Base-by-base conservation (phyloP, 495 filamentous ascomycete species). In the Viridothelium virens region DNA sequence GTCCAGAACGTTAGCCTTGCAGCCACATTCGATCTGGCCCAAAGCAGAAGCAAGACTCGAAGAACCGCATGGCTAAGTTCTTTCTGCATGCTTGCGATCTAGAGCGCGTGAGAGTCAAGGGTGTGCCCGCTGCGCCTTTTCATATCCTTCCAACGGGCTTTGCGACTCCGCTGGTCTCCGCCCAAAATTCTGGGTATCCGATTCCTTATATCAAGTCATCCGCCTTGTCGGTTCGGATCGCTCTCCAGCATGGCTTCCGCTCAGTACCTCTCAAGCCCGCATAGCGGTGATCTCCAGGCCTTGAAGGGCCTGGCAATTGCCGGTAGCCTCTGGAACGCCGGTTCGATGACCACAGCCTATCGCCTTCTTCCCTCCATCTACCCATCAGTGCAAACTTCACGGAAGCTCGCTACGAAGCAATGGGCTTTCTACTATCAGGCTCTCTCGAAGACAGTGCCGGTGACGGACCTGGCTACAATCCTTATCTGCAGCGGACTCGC, bases 251-350 rank as follows among this genome's bases (percentile, higher is more conserved):
- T 36, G 53, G 53, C 53, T 59, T 59, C 53, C 53, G 53, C 53
- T 59, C 53, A 59, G 36, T 5, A 59, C 31, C 53, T 59, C 53
- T 59, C 53, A 59, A 59, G 61, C 65, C 61, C 65, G 16, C 65
- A 63, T 41, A 47, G 59, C 65, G 63, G 59, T 12, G 38, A 48
- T 62, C 59, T 63, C 65, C 59, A 61, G 41, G 59, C 41, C 65
- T 46, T 67, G 38, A 67, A 67, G 44, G 65, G 65, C 65, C 14
- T 67, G 36, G 65, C 65, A 44, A 63, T 67, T 41, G 53, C 65
- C 65, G 34, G 44, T 18, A 56, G 59, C 59, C 65, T 67, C 65
- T 56, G 46, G 59, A 63, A 61, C 65, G 65, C 65, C 65, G 61
- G 59, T 48, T 36, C 48, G 1, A 61, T 67, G 31, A 38, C 18